Conservation (phyloP, 352 stramenopile genomes). For the Globisporangium megalacanthum region DNA sequence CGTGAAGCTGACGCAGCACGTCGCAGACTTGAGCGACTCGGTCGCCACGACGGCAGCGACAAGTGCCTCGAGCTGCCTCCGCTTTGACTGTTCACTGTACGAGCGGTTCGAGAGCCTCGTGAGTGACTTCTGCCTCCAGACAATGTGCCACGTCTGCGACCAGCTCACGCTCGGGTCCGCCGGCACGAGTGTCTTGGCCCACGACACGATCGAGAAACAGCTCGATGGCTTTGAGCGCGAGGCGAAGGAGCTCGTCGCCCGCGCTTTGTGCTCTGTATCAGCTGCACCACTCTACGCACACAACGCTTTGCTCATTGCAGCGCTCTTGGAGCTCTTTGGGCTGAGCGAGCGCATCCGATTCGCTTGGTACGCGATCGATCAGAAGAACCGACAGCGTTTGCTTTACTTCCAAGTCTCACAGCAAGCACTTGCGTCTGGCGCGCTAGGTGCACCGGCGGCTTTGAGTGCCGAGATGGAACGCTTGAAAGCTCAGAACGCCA, state of each 20-base stretch:
- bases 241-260: constrained; percentile 15
- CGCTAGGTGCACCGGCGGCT: background rate
- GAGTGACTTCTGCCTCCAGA: constrained; percentile 54
- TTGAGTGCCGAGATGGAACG: background rate
- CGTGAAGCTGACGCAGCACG: constrained; percentile 13
- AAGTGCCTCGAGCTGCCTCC: background rate
- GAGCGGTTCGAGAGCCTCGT: constrained; percentile 37
- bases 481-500: background rate
- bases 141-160: constrained; percentile 40
- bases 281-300: background rate
- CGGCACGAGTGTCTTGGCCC: constrained; percentile 18
- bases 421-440: background rate
- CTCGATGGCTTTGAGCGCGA: constrained; percentile 35
- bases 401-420: constrained; percentile 16
- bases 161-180: constrained; percentile 31
- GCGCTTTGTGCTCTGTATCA: background rate
- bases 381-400: constrained; percentile 38
- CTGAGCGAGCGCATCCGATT: constrained; percentile 44
- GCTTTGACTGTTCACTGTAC: constrained; percentile 12
- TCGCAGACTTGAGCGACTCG: constrained; percentile 14
- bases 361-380: constrained; percentile 38
- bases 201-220: constrained; percentile 33
- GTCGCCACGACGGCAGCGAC: background rate
- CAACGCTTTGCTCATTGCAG: constrained; percentile 10
- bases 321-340: constrained; percentile 30